Evolutionary conservation across 257 asterid genomes (phyloP), one percentile per base, ranked within the genome.

Genomic region (Solanum sitiens): DNA sequence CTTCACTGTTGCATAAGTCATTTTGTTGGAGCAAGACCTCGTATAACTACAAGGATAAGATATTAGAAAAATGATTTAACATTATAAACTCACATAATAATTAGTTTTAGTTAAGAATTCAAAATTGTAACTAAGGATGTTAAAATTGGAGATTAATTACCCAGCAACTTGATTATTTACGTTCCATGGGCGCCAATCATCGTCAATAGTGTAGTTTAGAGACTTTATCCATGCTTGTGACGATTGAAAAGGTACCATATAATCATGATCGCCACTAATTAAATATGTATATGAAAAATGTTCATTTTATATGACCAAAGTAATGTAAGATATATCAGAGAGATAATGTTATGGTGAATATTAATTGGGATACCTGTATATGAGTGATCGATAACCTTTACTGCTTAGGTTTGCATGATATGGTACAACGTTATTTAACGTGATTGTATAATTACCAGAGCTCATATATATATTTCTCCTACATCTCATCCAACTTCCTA

Each of bases 1-100:
- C 93, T 91, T 92, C 11, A 92, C 90, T 0, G 94, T 92, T 44
- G 93, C 91, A 89, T 86, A 92, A 33, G 92, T 90, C 93, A 92
- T 92, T 53, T 39, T 23, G 88, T 92, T 92, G n/a, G 93, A 89
- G 61, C 90, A 91, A 77, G 85, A 86, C 68, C 91, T 86, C 5
- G 92, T 90, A 10, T 30, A 53, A 32, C 76, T 68, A 14, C 75
- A 68, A 27, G 11, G 11, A 2, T 39, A 45, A 4, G 2, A n/a
- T 37, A 8, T 59, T 59, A 45, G 85, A 90, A 45, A 68, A 27
- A 30, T 27, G 23, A 30, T 68, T 68, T 27, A 68, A 37, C 2
- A 14, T 68, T 68, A 68, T 30, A 5, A 68, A 68, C 11, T 30
- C 11, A 27, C 16, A 1, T 30, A 59, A 59, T 21, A 7, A 6